phyloP scores from a whole-genome alignment of 768 basidiomycete genomes.

The Hirschioporus abietinus region DNA sequence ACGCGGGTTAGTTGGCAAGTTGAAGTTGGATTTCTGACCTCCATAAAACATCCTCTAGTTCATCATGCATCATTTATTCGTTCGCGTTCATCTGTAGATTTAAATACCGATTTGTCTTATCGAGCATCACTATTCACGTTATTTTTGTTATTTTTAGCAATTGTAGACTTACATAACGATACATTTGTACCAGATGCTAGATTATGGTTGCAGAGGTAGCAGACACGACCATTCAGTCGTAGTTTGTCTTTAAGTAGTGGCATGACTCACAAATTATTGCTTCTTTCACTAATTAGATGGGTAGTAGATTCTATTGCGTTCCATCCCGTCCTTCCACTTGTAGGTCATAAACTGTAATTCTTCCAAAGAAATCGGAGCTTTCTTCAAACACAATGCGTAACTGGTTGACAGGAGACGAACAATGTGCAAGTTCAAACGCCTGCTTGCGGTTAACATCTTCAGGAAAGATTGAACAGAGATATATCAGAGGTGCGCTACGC shows the following conservation, averaged over 20 bases:
- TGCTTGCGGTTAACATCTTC: conserved; percentile 77
- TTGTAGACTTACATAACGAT: too few species aligned
- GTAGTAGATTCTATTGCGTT: background rate
- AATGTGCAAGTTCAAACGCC: conserved; percentile 45
- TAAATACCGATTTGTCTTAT: too few species aligned
- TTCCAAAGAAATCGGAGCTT: conserved; percentile 83
- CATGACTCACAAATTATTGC: background rate
- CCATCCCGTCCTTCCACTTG: conserved; percentile 22
- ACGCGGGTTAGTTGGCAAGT: too few species aligned
- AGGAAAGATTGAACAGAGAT: conserved; percentile 47
- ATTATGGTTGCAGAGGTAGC: too few species aligned
- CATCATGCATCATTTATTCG: too few species aligned
- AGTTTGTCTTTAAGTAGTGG: background rate
- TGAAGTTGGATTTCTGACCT: too few species aligned
- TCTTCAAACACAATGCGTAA: conserved; percentile 70
- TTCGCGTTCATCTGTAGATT: too few species aligned
- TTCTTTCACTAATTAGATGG: background rate
- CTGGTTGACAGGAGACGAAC: conserved; percentile 27
- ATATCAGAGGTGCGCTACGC: conserved; percentile 46
- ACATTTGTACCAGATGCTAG: too few species aligned
- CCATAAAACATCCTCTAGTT: too few species aligned
- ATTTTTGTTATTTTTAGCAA: too few species aligned
- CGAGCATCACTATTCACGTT: too few species aligned
- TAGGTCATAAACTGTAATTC: conserved; percentile 71
- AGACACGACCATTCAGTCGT: too few species aligned